phyloP scores from a whole-genome alignment of 2,329 filamentous ascomycete genomes.

The Pseudocercospora cruenta region DNA sequence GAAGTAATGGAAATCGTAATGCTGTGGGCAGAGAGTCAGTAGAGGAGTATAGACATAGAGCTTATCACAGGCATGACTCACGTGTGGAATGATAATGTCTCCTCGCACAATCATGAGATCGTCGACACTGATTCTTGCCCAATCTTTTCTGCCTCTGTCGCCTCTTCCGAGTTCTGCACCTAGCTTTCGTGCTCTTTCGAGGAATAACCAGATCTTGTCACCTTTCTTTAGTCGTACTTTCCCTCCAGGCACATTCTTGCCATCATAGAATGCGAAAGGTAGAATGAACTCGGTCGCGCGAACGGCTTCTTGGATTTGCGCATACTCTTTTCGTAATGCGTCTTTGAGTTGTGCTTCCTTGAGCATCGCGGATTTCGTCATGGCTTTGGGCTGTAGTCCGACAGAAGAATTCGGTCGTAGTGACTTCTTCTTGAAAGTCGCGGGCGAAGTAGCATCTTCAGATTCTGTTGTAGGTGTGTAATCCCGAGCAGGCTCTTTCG shows the following conservation, averaged over 20 bases:
- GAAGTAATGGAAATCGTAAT: conserved; percentile 97
- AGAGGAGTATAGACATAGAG: conserved; percentile 10
- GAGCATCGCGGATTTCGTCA: conserved; percentile 76
- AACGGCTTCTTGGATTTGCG: conserved; percentile 79
- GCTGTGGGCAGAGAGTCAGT: conserved; percentile 55
- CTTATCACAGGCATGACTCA: conserved; percentile 54
- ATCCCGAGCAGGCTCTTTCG: conserved; percentile 29
- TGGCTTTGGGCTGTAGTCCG: conserved; percentile 68
- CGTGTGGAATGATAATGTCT: conserved; percentile 90
- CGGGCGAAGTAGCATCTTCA: conserved; percentile 15
- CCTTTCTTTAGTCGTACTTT: conserved; percentile 88
- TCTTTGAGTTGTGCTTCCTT: conserved; percentile 80
- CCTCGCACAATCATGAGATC: conserved; percentile 92
- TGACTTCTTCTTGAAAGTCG: conserved; percentile 42
- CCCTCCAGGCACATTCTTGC: conserved; percentile 84
- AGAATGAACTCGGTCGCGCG: conserved; percentile 88
- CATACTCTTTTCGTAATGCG: conserved; percentile 75
- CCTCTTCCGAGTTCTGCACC: conserved; percentile 77
- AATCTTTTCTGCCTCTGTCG: conserved; percentile 71
- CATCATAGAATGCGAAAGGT: conserved; percentile 97
- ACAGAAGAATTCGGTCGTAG: conserved; percentile 67
- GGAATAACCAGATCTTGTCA: conserved; percentile 87
- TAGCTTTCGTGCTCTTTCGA: conserved; percentile 88
- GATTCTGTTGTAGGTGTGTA: conserved; percentile 21
- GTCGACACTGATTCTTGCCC: conserved; percentile 92